phyloP scores from a whole-genome alignment of 2,329 filamentous ascomycete genomes.

The Ophiosphaerella narmari region DNA sequence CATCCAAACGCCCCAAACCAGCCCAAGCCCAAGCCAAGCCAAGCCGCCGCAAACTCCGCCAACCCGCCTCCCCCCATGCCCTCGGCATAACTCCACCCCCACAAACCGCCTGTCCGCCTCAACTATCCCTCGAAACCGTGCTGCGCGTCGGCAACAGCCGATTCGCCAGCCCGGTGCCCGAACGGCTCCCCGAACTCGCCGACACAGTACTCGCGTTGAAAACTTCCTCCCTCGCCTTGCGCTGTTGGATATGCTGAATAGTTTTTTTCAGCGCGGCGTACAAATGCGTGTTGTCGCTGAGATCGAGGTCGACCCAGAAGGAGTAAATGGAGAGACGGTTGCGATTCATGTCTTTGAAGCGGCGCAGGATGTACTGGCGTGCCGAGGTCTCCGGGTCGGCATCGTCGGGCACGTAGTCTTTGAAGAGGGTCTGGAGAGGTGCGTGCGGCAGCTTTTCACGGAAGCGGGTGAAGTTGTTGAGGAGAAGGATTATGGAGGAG shows the following conservation, averaged over 20 bases:
- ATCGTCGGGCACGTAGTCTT: conserved; percentile 27
- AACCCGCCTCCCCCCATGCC: no score
- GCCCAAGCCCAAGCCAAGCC: no score
- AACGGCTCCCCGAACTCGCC: conserved; percentile 3
- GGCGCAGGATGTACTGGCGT: conserved; percentile 35
- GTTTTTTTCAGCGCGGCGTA: conserved; percentile 44
- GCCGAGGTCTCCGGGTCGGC: conserved; percentile 33
- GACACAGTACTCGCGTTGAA: conserved; percentile 19
- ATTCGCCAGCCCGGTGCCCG: conserved; percentile 4
- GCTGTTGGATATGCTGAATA: conserved; percentile 36
- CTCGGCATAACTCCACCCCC: no score
- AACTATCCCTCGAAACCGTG: conserved; percentile 1
- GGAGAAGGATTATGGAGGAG: conserved; percentile 37
- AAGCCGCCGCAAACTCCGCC: no score
- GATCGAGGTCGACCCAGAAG: conserved; percentile 45
- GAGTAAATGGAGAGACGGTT: conserved; percentile 38
- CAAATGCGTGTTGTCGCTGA: conserved; percentile 41
- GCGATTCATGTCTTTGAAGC: conserved; percentile 40
- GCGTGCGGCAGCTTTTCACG: conserved; percentile 36
- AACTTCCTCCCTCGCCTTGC: conserved; percentile 34
- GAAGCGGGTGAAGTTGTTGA: conserved; percentile 45
- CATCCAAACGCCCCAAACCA: no score
- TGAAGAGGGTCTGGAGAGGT: conserved; percentile 35
- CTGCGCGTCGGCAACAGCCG: conserved; percentile 7
- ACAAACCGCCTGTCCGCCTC: no score